Conservation (phyloP, 108 stramenopile species). For the Skeletonema grethae region DNA sequence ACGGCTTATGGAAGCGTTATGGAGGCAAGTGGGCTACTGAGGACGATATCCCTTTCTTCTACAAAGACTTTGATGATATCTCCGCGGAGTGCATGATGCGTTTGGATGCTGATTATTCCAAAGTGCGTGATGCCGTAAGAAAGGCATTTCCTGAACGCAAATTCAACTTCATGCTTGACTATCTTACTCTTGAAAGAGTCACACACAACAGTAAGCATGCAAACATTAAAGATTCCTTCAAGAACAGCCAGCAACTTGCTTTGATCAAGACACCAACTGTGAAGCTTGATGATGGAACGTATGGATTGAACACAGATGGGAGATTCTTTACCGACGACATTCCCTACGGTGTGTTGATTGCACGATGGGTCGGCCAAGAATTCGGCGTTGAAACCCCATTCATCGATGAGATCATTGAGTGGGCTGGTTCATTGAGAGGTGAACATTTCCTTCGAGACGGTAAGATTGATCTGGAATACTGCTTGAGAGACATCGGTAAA, state of each 20-base stretch:
- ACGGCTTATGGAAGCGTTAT: conserved; percentile 56
- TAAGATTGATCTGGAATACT: conserved; percentile 41
- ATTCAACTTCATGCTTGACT: conserved; percentile 59
- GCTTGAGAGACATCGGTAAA: conserved; percentile 7
- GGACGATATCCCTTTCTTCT: conserved; percentile 53
- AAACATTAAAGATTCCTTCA: conserved; percentile 48
- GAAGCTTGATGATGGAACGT: conserved; percentile 32
- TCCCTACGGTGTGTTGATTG: conserved; percentile 54
- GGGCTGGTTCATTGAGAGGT: conserved; percentile 45
- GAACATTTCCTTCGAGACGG: conserved; percentile 50
- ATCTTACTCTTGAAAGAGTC: conserved; percentile 49
- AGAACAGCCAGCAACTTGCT: conserved; percentile 46
- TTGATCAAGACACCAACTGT: conserved; percentile 53
- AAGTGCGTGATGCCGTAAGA: conserved; percentile 42
- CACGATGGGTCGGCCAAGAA: conserved; percentile 50
- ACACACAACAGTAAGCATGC: conserved; percentile 36
- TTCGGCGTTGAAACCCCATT: conserved; percentile 48
- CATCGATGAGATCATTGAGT: conserved; percentile 55
- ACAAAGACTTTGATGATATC: conserved; percentile 54
- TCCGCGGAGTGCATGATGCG: conserved; percentile 40
- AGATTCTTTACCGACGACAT: conserved; percentile 63
- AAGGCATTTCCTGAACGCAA: conserved; percentile 40
- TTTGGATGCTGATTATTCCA: conserved; percentile 50
- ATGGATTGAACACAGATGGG: conserved; percentile 30
- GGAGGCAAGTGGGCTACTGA: conserved; percentile 33